Evolutionary conservation across 495 filamentous ascomycete genomes (phyloP).

Genomic region (Bryoglossum gracile): DNA sequence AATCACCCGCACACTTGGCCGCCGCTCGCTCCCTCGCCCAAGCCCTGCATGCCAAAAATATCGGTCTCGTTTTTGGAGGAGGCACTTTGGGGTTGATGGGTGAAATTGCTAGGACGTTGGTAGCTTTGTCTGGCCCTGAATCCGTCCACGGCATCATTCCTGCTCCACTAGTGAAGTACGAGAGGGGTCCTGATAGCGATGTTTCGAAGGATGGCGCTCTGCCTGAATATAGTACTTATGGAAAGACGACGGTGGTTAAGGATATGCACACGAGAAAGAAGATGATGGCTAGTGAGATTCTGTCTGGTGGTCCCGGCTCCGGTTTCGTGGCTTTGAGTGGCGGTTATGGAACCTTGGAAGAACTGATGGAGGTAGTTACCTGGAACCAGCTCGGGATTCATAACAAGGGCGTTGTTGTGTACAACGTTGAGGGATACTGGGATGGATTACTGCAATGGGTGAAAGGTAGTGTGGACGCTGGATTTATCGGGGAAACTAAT

Average conservation of each 20-base stretch:
- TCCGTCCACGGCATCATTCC: slow-evolving; percentile 93
- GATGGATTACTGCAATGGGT: slow-evolving; percentile 82
- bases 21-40: slow-evolving; percentile 73
- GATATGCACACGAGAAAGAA: slow-evolving; percentile 96
- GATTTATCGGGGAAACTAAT: slow-evolving; percentile 66
- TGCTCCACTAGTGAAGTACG: slow-evolving; percentile 70
- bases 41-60: slow-evolving; percentile 63
- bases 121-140: slow-evolving; percentile 70
- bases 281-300: slow-evolving; percentile 82
- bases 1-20: slow-evolving; percentile 46
- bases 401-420: slow-evolving; percentile 65
- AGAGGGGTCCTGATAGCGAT: slow-evolving; percentile 42
- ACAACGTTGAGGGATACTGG: slow-evolving; percentile 88
- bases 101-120: slow-evolving; percentile 80
- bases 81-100: slow-evolving; percentile 95
- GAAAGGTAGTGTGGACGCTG: slow-evolving; percentile 62
- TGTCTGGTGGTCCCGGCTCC: slow-evolving; percentile 69
- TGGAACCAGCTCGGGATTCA: slow-evolving; percentile 99
- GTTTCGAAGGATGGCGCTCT: slow-evolving; percentile 21
- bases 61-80: slow-evolving; percentile 86
- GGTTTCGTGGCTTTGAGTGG: slow-evolving; percentile 89
- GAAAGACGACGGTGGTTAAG: slow-evolving; percentile 75
- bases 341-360: slow-evolving; percentile 92
- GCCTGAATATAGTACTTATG: slow-evolving; percentile 65
- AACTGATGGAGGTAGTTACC: slow-evolving; percentile 91